Evolutionary conservation across 352 stramenopile genomes (phyloP).

Genomic region (Bremia lactucae): DNA sequence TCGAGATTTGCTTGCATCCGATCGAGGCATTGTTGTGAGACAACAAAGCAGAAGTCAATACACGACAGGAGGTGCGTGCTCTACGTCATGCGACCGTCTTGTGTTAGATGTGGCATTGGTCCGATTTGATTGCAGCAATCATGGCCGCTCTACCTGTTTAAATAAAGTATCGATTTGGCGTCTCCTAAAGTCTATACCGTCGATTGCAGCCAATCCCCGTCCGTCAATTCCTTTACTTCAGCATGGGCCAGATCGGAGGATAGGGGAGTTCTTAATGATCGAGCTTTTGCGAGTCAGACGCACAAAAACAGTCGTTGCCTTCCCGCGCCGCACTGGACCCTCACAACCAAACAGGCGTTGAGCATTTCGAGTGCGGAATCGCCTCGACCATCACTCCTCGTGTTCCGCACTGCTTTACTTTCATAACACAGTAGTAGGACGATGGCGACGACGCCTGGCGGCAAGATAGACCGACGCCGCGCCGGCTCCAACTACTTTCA

Average conservation of each 20-base stretch:
- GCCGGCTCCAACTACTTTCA: conserved; percentile 83
- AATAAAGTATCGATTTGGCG: not conserved
- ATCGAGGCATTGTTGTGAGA: conserved; percentile 1
- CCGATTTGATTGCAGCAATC: too few relatives aligned
- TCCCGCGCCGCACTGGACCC: conserved; percentile 2
- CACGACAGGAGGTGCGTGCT: too few relatives aligned
- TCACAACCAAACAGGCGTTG: conserved; percentile 13
- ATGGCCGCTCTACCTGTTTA: not conserved
- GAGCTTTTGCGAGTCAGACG: conserved; percentile 11
- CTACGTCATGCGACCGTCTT: not conserved
- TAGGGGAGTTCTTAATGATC: conserved; percentile 9
- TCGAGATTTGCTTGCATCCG: conserved; percentile 5
- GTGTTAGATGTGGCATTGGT: not conserved
- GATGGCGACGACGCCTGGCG: conserved; percentile 27
- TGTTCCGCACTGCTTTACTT: not conserved
- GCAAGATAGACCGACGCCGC: conserved; percentile 45
- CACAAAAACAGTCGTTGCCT: not conserved
- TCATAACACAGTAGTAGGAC: not conserved
- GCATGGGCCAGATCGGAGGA: conserved; percentile 9
- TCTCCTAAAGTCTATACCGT: too few relatives aligned
- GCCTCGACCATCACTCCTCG: conserved; percentile 11
- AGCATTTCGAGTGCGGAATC: conserved; percentile 5
- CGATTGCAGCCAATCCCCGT: not conserved
- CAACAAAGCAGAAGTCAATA: too few relatives aligned
- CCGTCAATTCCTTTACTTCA: conserved; percentile 10